phyloP scores from a whole-genome alignment of 2,329 filamentous ascomycete species.

The Botrytis porri region DNA sequence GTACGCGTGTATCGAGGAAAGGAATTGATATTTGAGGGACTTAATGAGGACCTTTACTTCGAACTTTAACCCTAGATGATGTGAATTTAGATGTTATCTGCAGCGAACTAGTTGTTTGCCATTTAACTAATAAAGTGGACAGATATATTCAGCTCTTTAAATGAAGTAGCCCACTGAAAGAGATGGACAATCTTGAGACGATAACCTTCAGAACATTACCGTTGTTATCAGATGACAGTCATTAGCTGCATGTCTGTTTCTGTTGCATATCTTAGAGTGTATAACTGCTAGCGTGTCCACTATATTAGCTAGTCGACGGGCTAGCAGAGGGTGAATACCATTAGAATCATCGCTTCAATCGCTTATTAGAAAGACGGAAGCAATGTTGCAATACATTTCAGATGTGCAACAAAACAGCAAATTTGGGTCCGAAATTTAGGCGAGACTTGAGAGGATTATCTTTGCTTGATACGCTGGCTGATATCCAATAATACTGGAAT shows the following conservation, averaged over 20 bases:
- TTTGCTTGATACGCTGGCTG: not conserved
- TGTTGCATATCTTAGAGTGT: not conserved
- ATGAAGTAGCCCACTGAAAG: not conserved
- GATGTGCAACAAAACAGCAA: not conserved
- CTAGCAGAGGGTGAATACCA: not conserved
- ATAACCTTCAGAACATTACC: not conserved
- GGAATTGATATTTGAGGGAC: too few species aligned
- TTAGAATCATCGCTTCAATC: not conserved
- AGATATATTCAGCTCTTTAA: too few species aligned
- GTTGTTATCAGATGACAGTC: not conserved
- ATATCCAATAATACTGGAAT: not conserved
- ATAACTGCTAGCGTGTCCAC: not conserved
- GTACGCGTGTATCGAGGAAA: not conserved
- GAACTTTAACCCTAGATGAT: not conserved
- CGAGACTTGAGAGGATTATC: not conserved
- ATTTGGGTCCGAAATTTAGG: not conserved
- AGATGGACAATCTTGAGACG: not conserved
- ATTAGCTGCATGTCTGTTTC: not conserved
- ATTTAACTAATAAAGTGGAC: too few species aligned
- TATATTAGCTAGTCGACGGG: not conserved
- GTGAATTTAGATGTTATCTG: not conserved
- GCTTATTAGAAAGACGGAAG: not conserved
- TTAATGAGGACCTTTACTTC: not conserved
- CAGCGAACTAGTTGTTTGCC: not conserved
- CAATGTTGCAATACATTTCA: not conserved